Evolutionary conservation across 2,329 filamentous ascomycete genomes (phyloP).

Genomic region (Ophiostoma ulmi): DNA sequence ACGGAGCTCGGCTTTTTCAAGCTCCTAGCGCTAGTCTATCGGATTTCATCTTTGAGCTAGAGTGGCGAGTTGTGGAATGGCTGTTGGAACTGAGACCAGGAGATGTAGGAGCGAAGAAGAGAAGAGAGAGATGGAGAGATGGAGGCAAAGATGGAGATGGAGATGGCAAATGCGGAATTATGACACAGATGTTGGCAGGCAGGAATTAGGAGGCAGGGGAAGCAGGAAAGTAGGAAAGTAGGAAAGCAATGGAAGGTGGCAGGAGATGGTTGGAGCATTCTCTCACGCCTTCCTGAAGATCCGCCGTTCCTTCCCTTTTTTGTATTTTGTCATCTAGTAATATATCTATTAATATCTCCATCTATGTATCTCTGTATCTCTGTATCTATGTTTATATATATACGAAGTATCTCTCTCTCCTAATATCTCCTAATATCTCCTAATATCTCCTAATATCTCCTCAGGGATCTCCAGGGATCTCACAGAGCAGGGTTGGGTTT

Average conservation of each 20-base stretch:
- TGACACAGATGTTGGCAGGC: too few relatives aligned
- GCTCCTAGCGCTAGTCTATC: conserved; percentile 3
- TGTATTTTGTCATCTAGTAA: not conserved
- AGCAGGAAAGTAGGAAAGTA: too few relatives aligned
- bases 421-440: too few relatives aligned
- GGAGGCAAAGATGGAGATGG: not conserved
- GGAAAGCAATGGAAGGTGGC: too few relatives aligned
- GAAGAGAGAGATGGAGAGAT: not conserved
- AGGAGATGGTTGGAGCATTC: not conserved
- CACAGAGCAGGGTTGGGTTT: too few relatives aligned
- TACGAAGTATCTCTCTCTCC: too few relatives aligned
- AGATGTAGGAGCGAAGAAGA: not conserved
- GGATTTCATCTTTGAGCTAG: not conserved
- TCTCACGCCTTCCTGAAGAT: not conserved
- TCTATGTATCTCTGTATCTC: too few relatives aligned
- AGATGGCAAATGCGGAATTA: not conserved
- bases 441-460: too few relatives aligned
- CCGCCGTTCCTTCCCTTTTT: not conserved
- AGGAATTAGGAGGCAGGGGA: too few relatives aligned
- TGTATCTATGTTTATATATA: not conserved
- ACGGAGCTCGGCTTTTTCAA: conserved; percentile 15
- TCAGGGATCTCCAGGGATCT: too few relatives aligned
- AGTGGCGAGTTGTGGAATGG: not conserved
- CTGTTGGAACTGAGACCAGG: not conserved
- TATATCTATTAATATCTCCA: too few relatives aligned